phyloP scores from a whole-genome alignment of 208 protist species.

The Angomonas deanei region DNA sequence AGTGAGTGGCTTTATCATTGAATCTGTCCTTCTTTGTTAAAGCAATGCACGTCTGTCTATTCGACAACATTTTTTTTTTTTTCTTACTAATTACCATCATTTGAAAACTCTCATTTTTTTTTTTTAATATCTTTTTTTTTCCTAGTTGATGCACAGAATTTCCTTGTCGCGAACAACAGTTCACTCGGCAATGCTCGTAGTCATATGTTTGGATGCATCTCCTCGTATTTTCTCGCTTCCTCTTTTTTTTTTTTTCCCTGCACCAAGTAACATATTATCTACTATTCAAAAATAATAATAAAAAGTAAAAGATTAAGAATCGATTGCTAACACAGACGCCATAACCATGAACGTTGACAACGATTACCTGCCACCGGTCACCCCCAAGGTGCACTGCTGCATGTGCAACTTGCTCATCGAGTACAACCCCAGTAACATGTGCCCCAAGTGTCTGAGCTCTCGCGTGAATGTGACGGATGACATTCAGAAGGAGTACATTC shows the following conservation, averaged over 20 bases:
- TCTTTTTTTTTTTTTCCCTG: constrained; percentile 13
- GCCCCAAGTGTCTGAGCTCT: constrained; percentile 94
- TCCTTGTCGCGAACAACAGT: too few species aligned
- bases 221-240: not conserved
- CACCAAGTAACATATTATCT: not conserved
- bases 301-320: too few species aligned
- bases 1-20: too few species aligned
- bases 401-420: constrained; percentile 94
- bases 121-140: too few species aligned
- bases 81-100: not conserved
- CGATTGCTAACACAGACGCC: too few species aligned
- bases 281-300: not conserved
- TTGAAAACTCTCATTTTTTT: too few species aligned
- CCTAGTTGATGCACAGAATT: too few species aligned
- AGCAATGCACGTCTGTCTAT: not conserved
- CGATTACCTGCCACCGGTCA: constrained; percentile 26
- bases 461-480: constrained; percentile 98
- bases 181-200: too few species aligned
- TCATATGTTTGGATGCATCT: too few species aligned
- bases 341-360: constrained; percentile 55
- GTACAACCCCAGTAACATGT: constrained; percentile 99
- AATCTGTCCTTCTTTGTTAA: constrained; percentile 5
- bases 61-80: constrained; percentile 10
- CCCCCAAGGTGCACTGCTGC: constrained; percentile 94
- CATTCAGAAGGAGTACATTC: constrained; percentile 94